phyloP scores from a whole-genome alignment of 176 grass and related monocot genomes.

The Cenchrus purpureus region DNA sequence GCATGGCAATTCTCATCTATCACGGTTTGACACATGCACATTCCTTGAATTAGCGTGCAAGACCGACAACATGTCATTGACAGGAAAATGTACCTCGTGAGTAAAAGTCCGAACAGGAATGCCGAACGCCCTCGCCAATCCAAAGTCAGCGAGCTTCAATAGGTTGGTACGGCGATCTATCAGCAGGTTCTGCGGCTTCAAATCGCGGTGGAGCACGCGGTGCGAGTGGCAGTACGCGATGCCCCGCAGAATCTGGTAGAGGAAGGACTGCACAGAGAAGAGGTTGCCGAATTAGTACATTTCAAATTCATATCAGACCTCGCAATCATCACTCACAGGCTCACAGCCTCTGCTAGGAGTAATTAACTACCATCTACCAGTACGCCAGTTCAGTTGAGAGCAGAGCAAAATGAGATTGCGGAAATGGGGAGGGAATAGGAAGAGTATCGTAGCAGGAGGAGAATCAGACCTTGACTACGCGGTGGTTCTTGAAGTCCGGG shows the following conservation, averaged over 20 bases:
- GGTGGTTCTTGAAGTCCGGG: constrained; percentile 74
- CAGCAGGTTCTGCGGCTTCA: constrained; percentile 97
- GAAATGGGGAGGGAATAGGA: too few relatives aligned
- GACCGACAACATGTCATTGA: neutral
- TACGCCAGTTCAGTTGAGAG: neutral
- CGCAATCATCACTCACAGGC: neutral
- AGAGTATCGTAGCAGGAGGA: neutral
- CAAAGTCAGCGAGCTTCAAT: constrained; percentile 96
- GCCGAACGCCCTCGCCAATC: constrained; percentile 84
- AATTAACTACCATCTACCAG: too few relatives aligned
- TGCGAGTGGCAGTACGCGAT: constrained; percentile 98
- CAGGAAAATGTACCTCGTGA: constrained; percentile 59
- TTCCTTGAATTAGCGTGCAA: neutral
- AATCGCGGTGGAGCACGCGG: constrained; percentile 83
- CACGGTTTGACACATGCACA: neutral
- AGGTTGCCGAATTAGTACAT: neutral
- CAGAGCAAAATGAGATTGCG: neutral
- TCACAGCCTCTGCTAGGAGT: neutral
- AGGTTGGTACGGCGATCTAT: constrained; percentile 76
- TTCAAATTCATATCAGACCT: neutral
- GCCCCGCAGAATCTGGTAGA: constrained; percentile 87
- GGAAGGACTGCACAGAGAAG: constrained; percentile 50
- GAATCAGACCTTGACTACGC: constrained; percentile 63
- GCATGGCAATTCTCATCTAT: neutral
- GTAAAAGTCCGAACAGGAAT: constrained; percentile 89